These are phyloP conservation scores for Pseudonectria foliicola DNA, from an alignment of 2,329 filamentous ascomycete species.

Conservation along the genomic window DNA sequence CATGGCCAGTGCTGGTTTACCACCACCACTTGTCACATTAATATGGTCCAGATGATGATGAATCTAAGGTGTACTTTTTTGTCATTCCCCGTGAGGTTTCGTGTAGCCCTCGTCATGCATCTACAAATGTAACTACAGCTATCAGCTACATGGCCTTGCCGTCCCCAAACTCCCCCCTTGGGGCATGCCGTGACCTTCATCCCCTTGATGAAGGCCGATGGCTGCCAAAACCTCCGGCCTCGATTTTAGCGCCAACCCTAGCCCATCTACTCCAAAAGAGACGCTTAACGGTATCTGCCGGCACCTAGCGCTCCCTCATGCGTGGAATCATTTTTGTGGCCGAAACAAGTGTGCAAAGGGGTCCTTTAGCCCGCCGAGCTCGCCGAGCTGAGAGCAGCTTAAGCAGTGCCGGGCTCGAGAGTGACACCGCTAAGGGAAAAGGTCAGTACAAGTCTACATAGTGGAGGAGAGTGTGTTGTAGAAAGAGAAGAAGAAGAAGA, in stretches of 20 bases:
- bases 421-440: constrained; percentile 41
- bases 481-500: background rate
- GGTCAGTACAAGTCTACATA: constrained; percentile 18
- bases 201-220: constrained; percentile 11
- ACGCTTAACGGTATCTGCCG: too few relatives aligned
- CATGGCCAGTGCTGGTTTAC: constrained; percentile 6
- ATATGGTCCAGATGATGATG: constrained; percentile 16
- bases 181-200: constrained; percentile 8
- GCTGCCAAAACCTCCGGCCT: constrained; percentile 18
- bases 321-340: constrained; percentile 12
- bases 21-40: constrained; percentile 5
- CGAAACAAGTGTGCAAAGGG: constrained; percentile 16
- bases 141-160: constrained; percentile 11
- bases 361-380: constrained; percentile 11
- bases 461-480: too few relatives aligned
- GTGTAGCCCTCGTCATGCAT: constrained; percentile 19
- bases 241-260: constrained; percentile 18
- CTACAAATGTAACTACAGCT: constrained; percentile 17
- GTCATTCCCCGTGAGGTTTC: constrained; percentile 13
- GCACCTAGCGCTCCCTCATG: constrained; percentile 11
- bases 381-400: constrained; percentile 16
- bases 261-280: constrained; percentile 20
- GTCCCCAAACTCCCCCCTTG: constrained; percentile 4
- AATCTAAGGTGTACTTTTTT: constrained; percentile 14
- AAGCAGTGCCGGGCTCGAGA: constrained; percentile 43